phyloP scores from a whole-genome alignment of 2,329 filamentous ascomycete genomes.

The Colletotrichum cordylinicola region DNA sequence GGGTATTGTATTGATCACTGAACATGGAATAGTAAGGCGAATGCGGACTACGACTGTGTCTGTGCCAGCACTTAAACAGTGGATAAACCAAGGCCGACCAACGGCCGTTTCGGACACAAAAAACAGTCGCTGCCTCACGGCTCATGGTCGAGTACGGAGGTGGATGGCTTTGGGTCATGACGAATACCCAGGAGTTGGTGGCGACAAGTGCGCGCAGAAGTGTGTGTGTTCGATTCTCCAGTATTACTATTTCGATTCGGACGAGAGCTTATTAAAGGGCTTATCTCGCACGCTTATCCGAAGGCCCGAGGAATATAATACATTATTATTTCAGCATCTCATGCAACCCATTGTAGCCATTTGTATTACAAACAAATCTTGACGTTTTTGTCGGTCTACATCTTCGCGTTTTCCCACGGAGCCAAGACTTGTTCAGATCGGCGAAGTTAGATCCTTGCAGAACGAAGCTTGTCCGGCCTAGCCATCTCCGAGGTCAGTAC shows the following conservation, averaged over 20 bases:
- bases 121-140: background rate
- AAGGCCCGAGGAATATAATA: too few species aligned
- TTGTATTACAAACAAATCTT: too few species aligned
- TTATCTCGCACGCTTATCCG: too few species aligned
- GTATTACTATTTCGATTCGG: too few species aligned
- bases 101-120: background rate
- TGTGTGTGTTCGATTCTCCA: background rate
- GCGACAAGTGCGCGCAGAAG: background rate
- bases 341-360: too few species aligned
- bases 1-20: background rate
- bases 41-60: background rate
- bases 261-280: too few species aligned
- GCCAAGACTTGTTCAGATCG: background rate
- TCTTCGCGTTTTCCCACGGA: too few species aligned
- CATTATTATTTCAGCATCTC: too few species aligned
- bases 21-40: background rate
- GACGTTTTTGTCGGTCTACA: too few species aligned
- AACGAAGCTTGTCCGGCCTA: background rate
- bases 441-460: background rate
- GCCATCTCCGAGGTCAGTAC: background rate
- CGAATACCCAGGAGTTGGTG: background rate
- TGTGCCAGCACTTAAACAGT: background rate
- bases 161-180: background rate
- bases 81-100: background rate
- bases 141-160: rapidly evolving